Percentiles rank a stretch among this genome's conserved stretches.
Conservation (phyloP, 139 green algal species). For the Picochlorum sp. region DNA sequence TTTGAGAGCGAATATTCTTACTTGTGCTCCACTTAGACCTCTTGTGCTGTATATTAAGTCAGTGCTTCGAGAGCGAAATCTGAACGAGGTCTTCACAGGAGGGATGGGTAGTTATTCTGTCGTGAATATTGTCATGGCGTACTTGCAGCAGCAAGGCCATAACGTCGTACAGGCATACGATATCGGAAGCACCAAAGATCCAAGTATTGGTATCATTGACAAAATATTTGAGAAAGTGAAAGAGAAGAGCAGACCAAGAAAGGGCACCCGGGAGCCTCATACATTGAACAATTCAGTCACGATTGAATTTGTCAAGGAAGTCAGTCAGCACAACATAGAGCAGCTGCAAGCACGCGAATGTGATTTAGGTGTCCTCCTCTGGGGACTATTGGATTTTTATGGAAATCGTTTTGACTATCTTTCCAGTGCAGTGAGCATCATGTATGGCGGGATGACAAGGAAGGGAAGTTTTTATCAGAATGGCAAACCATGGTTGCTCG, state of each 20-base stretch:
- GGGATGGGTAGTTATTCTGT: conserved; percentile 64
- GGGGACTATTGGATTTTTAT: conserved; percentile 49
- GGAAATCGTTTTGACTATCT: conserved; percentile 37
- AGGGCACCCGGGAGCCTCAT: background rate
- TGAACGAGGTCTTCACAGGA: conserved; percentile 68
- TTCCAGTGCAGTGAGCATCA: conserved; percentile 42
- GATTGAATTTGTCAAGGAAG: conserved; percentile 2
- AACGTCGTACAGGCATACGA: background rate
- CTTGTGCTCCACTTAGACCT: conserved; percentile 48
- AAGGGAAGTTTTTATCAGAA: conserved; percentile 40
- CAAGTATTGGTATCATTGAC: background rate
- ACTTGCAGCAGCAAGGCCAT: conserved; percentile 47
- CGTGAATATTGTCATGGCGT: conserved; percentile 58
- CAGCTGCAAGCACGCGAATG: background rate
- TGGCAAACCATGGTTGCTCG: conserved; percentile 30
- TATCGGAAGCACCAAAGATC: no score
- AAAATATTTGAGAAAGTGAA: background rate
- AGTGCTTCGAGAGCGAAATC: conserved; percentile 34
- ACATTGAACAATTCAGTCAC: background rate
- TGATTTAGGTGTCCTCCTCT: conserved; percentile 53
- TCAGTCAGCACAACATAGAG: background rate
- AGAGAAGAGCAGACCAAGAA: background rate
- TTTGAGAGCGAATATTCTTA: conserved; percentile 37
- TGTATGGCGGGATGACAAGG: conserved; percentile 36
- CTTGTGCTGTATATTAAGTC: conserved; percentile 64